phyloP scores from a whole-genome alignment of 2,329 filamentous ascomycete genomes.

The Alternaria novae-zelandiae region DNA sequence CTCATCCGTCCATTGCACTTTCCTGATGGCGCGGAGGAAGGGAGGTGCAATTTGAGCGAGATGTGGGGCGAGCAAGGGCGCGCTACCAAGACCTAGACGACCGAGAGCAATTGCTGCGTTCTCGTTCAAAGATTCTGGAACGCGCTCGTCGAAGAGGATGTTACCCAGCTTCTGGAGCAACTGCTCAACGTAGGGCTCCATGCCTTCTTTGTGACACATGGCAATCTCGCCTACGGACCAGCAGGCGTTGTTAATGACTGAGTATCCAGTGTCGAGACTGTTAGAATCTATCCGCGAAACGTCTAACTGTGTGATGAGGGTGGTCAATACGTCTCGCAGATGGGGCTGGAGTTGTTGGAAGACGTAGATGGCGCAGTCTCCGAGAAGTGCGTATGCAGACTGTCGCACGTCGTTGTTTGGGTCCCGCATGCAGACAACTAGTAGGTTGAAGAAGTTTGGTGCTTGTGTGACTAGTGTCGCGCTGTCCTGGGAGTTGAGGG shows the following conservation, averaged over 20 bases:
- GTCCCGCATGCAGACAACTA: conserved; percentile 92
- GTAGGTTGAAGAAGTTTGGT: conserved; percentile 85
- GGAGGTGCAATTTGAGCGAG: conserved; percentile 80
- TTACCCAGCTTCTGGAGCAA: conserved; percentile 78
- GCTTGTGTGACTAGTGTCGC: conserved; percentile 77
- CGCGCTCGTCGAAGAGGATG: conserved; percentile 83
- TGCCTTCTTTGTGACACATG: conserved; percentile 73
- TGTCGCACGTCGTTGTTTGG: conserved; percentile 90
- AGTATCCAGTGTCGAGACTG: conserved; percentile 83
- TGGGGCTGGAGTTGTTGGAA: conserved; percentile 80
- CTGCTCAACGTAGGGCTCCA: conserved; percentile 78
- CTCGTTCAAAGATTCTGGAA: conserved; percentile 86
- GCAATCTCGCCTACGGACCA: conserved; percentile 96
- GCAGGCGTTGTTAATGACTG: conserved; percentile 96
- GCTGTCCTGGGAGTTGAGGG: conserved; percentile 75
- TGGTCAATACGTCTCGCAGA: conserved; percentile 75
- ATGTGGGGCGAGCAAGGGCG: conserved; percentile 77
- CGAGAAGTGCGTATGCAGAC: conserved; percentile 92
- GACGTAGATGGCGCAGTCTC: conserved; percentile 92
- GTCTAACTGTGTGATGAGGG: conserved; percentile 87
- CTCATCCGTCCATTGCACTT: conserved; percentile 87
- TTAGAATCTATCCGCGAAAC: conserved; percentile 72
- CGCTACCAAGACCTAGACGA: conserved; percentile 80
- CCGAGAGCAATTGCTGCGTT: conserved; percentile 95
- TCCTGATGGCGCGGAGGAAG: conserved; percentile 81